A percentile compares a stretch with the other conserved stretches of the same genome.
These are phyloP conservation scores for Lanmaoa rubissima DNA, from an alignment of 768 basidiomycete genomes.

Conservation along the genomic window DNA sequence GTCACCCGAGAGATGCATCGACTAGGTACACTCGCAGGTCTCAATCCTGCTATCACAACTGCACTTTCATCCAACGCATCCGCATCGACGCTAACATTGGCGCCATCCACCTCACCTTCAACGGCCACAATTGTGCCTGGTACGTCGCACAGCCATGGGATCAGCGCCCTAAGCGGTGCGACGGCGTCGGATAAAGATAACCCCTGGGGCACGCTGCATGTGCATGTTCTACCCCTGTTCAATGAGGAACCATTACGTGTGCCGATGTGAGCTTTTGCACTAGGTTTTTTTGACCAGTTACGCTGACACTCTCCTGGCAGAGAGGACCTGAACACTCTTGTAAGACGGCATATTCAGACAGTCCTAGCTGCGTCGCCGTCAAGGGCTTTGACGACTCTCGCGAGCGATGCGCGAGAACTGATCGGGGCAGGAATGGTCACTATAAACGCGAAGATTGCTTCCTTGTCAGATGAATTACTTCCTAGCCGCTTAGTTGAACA, in stretches of 20 bases:
- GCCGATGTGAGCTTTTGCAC: slow-evolving; percentile 60
- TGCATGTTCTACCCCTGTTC: slow-evolving; percentile 87
- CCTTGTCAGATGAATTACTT: slow-evolving; percentile 76
- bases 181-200: slow-evolving; percentile 49
- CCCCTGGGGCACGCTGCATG: slow-evolving; percentile 82
- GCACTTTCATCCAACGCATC: slow-evolving; percentile 44
- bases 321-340: slow-evolving; percentile 85
- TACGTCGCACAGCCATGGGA: slow-evolving; percentile 33
- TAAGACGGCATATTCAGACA: slow-evolving; percentile 72
- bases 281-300: neutral
- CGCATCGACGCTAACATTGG: slow-evolving; percentile 43
- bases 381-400: slow-evolving; percentile 69
- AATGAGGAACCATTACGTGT: slow-evolving; percentile 84
- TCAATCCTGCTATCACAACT: slow-evolving; percentile 44
- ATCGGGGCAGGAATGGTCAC: slow-evolving; percentile 91
- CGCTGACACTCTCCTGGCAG: slow-evolving; percentile 37
- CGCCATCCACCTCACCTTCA: slow-evolving; percentile 41
- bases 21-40: slow-evolving; percentile 59
- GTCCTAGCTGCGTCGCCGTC: slow-evolving; percentile 73
- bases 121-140: slow-evolving; percentile 30
- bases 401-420: slow-evolving; percentile 77
- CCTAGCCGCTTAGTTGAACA: slow-evolving; percentile 77
- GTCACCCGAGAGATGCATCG: slow-evolving; percentile 86
- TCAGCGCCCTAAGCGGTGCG: slow-evolving; percentile 17
- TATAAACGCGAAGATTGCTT: slow-evolving; percentile 77